A percentile compares a stretch with the other conserved stretches of the same genome.
These are phyloP conservation scores for Penicillium sp. DNA, from an alignment of 2,329 filamentous ascomycete species.

Conservation along the genomic window DNA sequence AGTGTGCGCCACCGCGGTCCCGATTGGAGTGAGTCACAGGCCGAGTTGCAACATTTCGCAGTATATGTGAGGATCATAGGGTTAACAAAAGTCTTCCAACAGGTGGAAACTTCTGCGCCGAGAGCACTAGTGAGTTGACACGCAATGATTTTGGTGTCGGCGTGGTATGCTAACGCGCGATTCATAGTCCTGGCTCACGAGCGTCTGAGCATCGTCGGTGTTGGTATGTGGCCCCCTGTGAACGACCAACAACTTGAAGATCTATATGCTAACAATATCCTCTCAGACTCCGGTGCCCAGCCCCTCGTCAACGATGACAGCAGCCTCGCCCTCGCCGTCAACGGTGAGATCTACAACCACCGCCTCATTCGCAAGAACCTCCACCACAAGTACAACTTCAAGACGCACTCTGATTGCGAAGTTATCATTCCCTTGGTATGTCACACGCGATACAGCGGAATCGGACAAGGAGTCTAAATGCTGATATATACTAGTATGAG, in stretches of 20 bases:
- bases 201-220: constrained; percentile 91
- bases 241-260: constrained; percentile 4
- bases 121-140: constrained; percentile 70
- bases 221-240: constrained; percentile 53
- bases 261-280: constrained; percentile 10
- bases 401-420: constrained; percentile 97
- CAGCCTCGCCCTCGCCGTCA: constrained; percentile 84
- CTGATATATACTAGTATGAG: constrained; percentile 58
- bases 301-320: constrained; percentile 87
- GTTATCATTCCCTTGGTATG: constrained; percentile 93
- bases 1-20: constrained; percentile 92
- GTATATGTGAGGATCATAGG: constrained; percentile 5
- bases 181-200: constrained; percentile 82
- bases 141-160: background rate
- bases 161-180: constrained; percentile 18
- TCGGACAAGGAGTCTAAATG: background rate
- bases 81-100: constrained; percentile 21
- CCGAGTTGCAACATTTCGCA: constrained; percentile 8
- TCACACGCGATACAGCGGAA: constrained; percentile 9
- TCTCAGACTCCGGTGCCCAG: constrained; percentile 81
- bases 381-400: constrained; percentile 83
- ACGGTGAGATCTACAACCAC: constrained; percentile 99
- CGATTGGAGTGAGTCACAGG: constrained; percentile 78
- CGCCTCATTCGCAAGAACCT: constrained; percentile 81
- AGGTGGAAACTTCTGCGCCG: constrained; percentile 82